Evolutionary conservation across 495 filamentous ascomycete species (phyloP), one percentile per base, ranked within the genome.

Genomic region (Hyaloscypha bicolor): DNA sequence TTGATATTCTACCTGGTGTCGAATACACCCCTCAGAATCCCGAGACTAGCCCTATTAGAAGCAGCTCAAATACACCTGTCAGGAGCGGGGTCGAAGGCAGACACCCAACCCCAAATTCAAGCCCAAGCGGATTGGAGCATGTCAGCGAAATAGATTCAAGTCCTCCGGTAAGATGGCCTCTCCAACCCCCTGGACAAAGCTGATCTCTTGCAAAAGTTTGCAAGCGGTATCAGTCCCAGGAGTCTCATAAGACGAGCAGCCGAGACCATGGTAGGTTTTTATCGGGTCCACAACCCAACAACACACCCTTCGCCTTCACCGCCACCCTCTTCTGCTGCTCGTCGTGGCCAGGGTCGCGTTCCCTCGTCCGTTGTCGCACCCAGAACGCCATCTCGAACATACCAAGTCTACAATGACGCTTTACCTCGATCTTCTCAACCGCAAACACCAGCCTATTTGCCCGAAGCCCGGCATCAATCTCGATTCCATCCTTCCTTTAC

Each of bases 381-480:
- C 37, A 37, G 58, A 37, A 76, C 74, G 19, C 63, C 68, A 33
- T 66, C 63, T 25, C 60, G 65, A 59, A 31, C 8, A n/a, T 67
- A 69, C 31, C 71, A 72, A n/a, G 72, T 86, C 32, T 88, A 87
- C 70, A 78, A 85, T 68, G 86, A 88, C 66, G 71, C 69, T 39
- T 65, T 84, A 55, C 78, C 84, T 9, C 76, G 82, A 30, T 76
- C 75, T 3, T 76, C 75, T 3, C 86, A 88, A 68, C 86, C 86
- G 21, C 83, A 83, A 64, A 88, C 86, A 9, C 85, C 86, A 9
- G 76, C 77, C 37, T 79, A 85, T 60, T 74, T 88, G 12, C 82
- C 83, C 3, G 82, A 84, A 72, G 73, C 81, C 30, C 78, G 81
- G 12, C 82, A 82, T 60, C 80, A 75, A 57, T 83, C 81, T 55